Evolutionary conservation across 2,329 filamentous ascomycete species (phyloP), one percentile per base, ranked within the genome.

Genomic region (Talaromyces sp.): DNA sequence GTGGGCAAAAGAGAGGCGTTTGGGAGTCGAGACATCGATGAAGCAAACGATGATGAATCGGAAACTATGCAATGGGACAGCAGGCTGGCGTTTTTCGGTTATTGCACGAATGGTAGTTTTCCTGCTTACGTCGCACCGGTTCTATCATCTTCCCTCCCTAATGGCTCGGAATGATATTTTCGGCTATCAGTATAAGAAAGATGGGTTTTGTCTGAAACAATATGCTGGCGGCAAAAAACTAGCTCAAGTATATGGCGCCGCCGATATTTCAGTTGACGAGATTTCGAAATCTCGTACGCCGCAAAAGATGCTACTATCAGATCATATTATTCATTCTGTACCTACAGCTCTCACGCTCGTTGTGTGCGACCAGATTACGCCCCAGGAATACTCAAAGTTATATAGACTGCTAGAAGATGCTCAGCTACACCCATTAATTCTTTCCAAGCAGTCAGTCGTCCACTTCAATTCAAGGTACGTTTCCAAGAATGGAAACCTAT

Each of bases 171-270:
- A 7, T 10, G 52, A 54, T 19, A 31, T 29, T 17, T 35, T 11
- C 9, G 52, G 52, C 21, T 54, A 54, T 21, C 26, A 19, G 19
- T 32, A 11, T 1, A 14, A 29, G 26, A 54, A 54, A 32, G 29
- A 21, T n/a, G 56, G 56, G 4, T 53, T 51, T 13, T 58, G 29
- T 43, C 49, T 58, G 26, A 26, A n/a, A 19, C 29, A 58, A 9
- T 53, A 53, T 41, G 56, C 35, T 13, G 56, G 56, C 9, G 56
- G 56, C 17, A 43, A 31, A 31, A 58, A 58, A 26, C 8, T 54
- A 19, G 56, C 56, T n/a, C 56, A 58, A 10, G 17, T 49, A 3
- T 49, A 49, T 49, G 43, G 43, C 43, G 43, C 24, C 24, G 43
- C 43, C 11, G 17, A 49, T 8, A 19, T 49, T 24, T 5, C n/a